phyloP scores from a whole-genome alignment of 2,329 filamentous ascomycete genomes.

The Fusarium proliferatum region DNA sequence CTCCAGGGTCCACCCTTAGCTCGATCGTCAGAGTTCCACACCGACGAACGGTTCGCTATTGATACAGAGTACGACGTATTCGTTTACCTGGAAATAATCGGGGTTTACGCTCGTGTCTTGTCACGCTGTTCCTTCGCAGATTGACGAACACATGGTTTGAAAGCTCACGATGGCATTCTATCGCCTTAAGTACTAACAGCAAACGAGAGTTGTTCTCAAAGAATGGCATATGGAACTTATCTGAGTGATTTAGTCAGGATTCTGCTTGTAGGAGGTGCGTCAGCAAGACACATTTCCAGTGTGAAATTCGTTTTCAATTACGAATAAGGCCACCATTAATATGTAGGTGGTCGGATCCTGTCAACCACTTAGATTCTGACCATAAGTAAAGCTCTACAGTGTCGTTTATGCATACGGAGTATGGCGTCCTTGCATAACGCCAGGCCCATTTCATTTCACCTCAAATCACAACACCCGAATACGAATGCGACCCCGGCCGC shows the following conservation, averaged over 20 bases:
- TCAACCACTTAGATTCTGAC: background rate
- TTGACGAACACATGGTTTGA: conserved; percentile 14
- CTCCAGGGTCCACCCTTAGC: conserved; percentile 31
- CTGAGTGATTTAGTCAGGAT: background rate
- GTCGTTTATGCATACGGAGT: background rate
- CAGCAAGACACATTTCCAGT: background rate
- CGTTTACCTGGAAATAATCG: conserved; percentile 35
- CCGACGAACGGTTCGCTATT: conserved; percentile 18
- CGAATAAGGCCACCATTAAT: background rate
- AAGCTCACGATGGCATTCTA: background rate
- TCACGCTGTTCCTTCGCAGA: background rate
- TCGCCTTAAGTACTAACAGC: background rate
- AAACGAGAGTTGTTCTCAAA: background rate
- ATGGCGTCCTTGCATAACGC: background rate
- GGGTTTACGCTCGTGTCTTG: background rate
- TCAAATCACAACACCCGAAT: conserved; percentile 2
- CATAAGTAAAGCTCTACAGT: background rate
- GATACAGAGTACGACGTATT: conserved; percentile 36
- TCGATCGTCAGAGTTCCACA: conserved; percentile 25
- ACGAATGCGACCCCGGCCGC: conserved; percentile 6
- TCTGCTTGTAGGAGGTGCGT: background rate
- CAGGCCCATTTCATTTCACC: background rate
- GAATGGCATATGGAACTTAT: background rate
- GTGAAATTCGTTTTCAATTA: background rate
- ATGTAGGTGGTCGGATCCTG: background rate